Evolutionary conservation across 2,329 filamentous ascomycete species (phyloP).

Genomic region (Talaromyces verruculosus): DNA sequence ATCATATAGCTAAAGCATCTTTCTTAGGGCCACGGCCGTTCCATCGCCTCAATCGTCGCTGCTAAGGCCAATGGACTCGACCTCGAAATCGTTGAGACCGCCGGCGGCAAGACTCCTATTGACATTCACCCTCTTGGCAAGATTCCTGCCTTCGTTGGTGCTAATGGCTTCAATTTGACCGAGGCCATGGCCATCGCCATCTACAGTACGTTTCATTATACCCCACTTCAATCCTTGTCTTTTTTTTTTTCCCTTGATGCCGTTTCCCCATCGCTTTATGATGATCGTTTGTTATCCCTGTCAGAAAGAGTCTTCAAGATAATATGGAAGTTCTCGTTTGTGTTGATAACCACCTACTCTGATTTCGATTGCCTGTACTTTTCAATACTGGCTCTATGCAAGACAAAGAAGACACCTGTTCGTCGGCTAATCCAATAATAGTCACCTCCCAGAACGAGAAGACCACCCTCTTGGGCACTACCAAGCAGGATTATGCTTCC

Average conservation of each 20-base stretch:
- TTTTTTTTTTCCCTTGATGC: neutral
- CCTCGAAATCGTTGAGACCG: conserved; percentile 74
- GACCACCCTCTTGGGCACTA: conserved; percentile 98
- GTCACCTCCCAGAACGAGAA: conserved; percentile 99
- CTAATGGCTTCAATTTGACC: conserved; percentile 84
- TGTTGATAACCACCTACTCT: conserved; percentile 80
- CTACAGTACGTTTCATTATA: conserved; percentile 74
- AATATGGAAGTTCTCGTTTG: conserved; percentile 31
- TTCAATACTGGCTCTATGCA: neutral
- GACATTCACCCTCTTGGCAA: conserved; percentile 85
- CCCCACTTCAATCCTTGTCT: conserved; percentile 22
- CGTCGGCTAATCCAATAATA: conserved; percentile 43
- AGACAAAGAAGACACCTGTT: neutral
- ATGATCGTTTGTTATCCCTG: conserved; percentile 88
- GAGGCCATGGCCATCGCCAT: conserved; percentile 95
- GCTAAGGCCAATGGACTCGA: conserved; percentile 98
- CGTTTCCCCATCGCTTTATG: conserved; percentile 56
- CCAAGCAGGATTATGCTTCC: conserved; percentile 99
- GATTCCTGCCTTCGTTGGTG: conserved; percentile 87
- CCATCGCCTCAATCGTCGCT: conserved; percentile 82
- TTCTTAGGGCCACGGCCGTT: conserved; percentile 79
- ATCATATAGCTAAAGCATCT: conserved; percentile 29
- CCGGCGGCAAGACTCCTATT: conserved; percentile 55
- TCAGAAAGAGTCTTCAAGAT: conserved; percentile 64
- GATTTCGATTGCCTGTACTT: conserved; percentile 45